Evolutionary conservation across 2,329 filamentous ascomycete genomes (phyloP).

Genomic region (Aspergillus sp.): DNA sequence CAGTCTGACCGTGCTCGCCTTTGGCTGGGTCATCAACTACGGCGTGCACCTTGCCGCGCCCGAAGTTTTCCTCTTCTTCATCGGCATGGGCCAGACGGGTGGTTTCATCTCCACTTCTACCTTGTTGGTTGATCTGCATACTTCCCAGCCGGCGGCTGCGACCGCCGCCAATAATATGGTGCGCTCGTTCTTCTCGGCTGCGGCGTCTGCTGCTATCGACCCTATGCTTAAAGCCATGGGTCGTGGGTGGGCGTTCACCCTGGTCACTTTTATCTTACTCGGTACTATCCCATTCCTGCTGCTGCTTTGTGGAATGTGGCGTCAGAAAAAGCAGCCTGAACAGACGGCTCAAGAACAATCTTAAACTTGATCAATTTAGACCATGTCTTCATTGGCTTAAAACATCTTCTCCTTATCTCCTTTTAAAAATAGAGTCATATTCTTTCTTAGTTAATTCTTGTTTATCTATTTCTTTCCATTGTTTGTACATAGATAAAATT

Average conservation of each 20-base stretch:
- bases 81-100: slow-evolving; percentile 10
- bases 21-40: slow-evolving; percentile 12
- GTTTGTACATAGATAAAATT: too few relatives aligned
- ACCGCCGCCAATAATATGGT: slow-evolving; percentile 15
- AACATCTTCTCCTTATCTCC: too few relatives aligned
- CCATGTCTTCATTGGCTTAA: too few relatives aligned
- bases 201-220: slow-evolving; percentile 11
- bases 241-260: slow-evolving; percentile 12
- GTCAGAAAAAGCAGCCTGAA: neutral
- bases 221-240: slow-evolving; percentile 13
- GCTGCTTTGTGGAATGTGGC: slow-evolving; percentile 5
- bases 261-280: slow-evolving; percentile 9
- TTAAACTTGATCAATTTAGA: too few relatives aligned
- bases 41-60: slow-evolving; percentile 7
- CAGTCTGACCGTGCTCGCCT: slow-evolving; percentile 13
- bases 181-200: slow-evolving; percentile 12
- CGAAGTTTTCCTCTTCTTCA: slow-evolving; percentile 10
- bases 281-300: slow-evolving; percentile 6
- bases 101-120: slow-evolving; percentile 11
- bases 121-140: slow-evolving; percentile 10
- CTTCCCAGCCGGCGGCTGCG: slow-evolving; percentile 8
- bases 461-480: too few relatives aligned
- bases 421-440: too few relatives aligned
- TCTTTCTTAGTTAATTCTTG: too few relatives aligned
- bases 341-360: neutral